Evolutionary conservation across 305 asterid genomes (phyloP).

Genomic region (Withania somnifera): DNA sequence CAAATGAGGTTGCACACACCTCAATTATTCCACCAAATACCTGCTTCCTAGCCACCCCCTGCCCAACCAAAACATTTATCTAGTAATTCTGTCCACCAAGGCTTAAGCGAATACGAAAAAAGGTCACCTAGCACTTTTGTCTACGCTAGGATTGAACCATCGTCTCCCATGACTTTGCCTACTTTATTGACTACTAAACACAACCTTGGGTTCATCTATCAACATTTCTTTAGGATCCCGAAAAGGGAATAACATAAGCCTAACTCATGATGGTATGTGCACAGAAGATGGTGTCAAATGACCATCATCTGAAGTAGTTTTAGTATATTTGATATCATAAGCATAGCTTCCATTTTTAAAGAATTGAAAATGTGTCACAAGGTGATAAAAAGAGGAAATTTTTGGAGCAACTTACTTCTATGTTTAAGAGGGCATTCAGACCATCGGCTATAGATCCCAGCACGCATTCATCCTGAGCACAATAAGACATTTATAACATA

Average conservation of each 20-base stretch:
- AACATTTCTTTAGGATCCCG: not conserved
- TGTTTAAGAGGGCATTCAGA: conserved; percentile 65
- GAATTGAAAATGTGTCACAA: not conserved
- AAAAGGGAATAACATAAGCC: not conserved
- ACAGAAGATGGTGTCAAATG: not conserved
- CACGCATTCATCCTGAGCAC: conserved; percentile 53
- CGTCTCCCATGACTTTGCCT: not conserved
- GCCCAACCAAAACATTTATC: not conserved
- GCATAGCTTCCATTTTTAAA: not conserved
- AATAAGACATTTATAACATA: conserved; percentile 4
- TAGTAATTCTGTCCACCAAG: not conserved
- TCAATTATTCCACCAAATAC: not conserved
- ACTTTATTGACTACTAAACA: not conserved
- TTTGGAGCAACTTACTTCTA: conserved; percentile 59
- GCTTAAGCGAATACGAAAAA: too few relatives aligned
- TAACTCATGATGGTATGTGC: not conserved
- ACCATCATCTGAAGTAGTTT: not conserved
- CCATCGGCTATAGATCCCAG: conserved; percentile 79
- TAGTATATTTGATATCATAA: not conserved
- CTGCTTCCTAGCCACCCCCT: not conserved
- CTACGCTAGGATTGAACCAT: not conserved
- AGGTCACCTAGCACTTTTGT: not conserved
- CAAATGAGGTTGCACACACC: not conserved
- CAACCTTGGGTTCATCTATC: not conserved
- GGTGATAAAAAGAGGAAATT: not conserved